Base-by-base conservation (phyloP, 495 filamentous ascomycete genomes). In the Hypoxylon lienhwacheense region DNA sequence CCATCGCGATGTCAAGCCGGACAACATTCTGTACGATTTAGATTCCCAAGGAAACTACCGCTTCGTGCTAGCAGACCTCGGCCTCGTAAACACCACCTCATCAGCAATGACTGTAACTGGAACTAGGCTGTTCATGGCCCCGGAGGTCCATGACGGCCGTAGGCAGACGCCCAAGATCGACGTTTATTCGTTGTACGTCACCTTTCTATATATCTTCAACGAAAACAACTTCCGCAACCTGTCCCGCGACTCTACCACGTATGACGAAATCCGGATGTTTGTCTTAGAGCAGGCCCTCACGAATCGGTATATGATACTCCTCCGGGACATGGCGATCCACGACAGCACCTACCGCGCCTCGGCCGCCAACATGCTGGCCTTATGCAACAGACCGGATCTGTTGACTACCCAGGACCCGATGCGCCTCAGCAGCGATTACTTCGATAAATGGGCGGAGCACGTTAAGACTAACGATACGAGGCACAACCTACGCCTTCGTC, bases 1-100 rank as follows among this genome's bases (percentile, higher is more conserved):
- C 48, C 87, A 91, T 65, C 78, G 87, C 5, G 88, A 91, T 66
- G 71, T 91, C 49, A 91, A 91, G 67, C 88, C 88, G 1, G 88
- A 90, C 58, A 91, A 91, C 58, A 84, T 91, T 22, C 73, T 91
- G 1, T 59, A 43, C 45, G 40, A 67, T 2, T 45, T 26, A 4
- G 51, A 55, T 14, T 19, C 32, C 1, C 3, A 34, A 8, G 34
- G 47, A 7, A 14, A 28, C n/a, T 64, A 68, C 37, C 41, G 54
- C 15, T 73, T 73, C 42, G 43, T 48, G n/a, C 55, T 74, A 1
- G 63, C 64, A 1, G 71, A 73, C 20, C 71, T 73, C 19, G 71
- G 72, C 1, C 50, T 73, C 2, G 65, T 68, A 4, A 42, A 25
- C 1, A 6, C 15, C 1, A 21, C 28, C 14, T 0, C 21, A 1